Evolutionary conservation across 805 yeast species (phyloP).

Genomic region (Kodamaea lidongshanica): DNA sequence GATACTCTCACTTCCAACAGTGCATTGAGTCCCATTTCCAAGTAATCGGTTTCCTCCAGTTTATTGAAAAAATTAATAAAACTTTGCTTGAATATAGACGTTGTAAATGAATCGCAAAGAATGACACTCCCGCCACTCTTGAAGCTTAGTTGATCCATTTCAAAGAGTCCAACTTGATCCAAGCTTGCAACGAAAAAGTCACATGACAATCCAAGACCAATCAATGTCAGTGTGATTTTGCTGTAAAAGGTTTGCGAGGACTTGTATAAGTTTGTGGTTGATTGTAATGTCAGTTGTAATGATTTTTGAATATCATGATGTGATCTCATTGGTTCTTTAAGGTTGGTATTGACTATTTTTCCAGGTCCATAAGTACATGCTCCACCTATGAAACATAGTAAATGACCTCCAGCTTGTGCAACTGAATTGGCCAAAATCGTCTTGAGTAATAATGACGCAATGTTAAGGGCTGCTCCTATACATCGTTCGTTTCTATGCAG

Average conservation of each 20-base stretch:
- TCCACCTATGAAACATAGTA: constrained; percentile 54
- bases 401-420: constrained; percentile 45
- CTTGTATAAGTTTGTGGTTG: constrained; percentile 26
- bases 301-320: constrained; percentile 55
- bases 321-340: constrained; percentile 61
- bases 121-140: constrained; percentile 60
- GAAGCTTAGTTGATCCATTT: constrained; percentile 54
- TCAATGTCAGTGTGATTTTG: constrained; percentile 41
- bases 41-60: constrained; percentile 18
- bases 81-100: constrained; percentile 65
- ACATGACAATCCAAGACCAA: constrained; percentile 47
- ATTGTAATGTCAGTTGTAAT: constrained; percentile 24
- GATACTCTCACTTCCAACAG: constrained; percentile 52
- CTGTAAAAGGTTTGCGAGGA: constrained; percentile 43
- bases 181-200: constrained; percentile 60
- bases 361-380: constrained; percentile 67
- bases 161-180: constrained; percentile 63
- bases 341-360: constrained; percentile 45
- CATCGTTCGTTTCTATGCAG: constrained; percentile 47
- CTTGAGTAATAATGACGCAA: constrained; percentile 36
- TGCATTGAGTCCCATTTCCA: constrained; percentile 53
- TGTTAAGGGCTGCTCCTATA: constrained; percentile 55
- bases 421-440: constrained; percentile 35
- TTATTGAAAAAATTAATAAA: constrained; percentile 44
- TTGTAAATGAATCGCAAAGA: constrained; percentile 58